Evolutionary conservation across 805 yeast species (phyloP).

Genomic region (Scheffersomyces lignosus): DNA sequence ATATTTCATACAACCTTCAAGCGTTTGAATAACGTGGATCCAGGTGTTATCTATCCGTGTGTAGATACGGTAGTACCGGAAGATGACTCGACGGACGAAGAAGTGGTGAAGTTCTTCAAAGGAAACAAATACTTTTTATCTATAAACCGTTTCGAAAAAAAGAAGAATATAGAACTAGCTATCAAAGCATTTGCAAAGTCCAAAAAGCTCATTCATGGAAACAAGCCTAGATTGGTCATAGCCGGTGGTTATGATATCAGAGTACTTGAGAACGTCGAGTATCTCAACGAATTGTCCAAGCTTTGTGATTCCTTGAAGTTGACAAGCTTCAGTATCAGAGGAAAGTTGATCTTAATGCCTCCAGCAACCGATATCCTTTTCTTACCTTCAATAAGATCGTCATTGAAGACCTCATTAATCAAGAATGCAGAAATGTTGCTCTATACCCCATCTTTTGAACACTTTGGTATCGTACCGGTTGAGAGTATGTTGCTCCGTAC

Average conservation of each 20-base stretch:
- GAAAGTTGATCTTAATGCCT: constrained; percentile 35
- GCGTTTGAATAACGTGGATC: constrained; percentile 33
- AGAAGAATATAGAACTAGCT: constrained; percentile 81
- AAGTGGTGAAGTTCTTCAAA: constrained; percentile 35
- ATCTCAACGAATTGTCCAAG: constrained; percentile 58
- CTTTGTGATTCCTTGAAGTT: constrained; percentile 49
- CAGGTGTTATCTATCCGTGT: constrained; percentile 75
- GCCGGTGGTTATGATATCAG: constrained; percentile 91
- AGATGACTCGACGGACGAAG: constrained; percentile 25
- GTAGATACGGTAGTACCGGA: constrained; percentile 47
- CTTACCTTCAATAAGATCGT: constrained; percentile 74
- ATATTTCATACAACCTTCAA: constrained; percentile 68
- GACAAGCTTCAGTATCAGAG: constrained; percentile 43
- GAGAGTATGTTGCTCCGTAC: constrained; percentile 87
- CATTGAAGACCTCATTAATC: constrained; percentile 63
- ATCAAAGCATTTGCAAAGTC: constrained; percentile 60
- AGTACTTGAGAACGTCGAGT: constrained; percentile 72
- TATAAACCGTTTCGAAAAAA: constrained; percentile 84
- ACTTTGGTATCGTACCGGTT: constrained; percentile 96
- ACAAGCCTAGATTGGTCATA: constrained; percentile 55
- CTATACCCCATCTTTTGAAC: constrained; percentile 91
- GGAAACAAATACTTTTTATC: constrained; percentile 57
- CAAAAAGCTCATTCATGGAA: constrained; percentile 26
- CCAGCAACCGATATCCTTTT: constrained; percentile 57
- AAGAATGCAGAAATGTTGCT: constrained; percentile 58